Conservation (phyloP, 768 basidiomycete species). For the Auriscalpium vulgare region DNA sequence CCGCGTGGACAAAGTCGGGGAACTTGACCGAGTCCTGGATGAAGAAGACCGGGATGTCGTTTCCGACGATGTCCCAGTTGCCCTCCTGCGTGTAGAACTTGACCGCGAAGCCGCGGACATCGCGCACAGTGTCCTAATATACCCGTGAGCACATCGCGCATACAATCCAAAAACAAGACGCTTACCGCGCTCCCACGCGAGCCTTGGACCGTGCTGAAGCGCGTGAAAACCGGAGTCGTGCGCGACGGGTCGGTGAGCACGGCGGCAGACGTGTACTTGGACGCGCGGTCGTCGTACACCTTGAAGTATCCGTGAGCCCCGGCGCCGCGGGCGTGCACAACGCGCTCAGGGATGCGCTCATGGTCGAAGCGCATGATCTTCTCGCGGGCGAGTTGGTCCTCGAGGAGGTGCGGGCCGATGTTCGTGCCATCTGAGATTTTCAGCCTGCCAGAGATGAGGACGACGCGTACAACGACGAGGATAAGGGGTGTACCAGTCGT, state of each 20-base stretch:
- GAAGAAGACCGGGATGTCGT: constrained; percentile 78
- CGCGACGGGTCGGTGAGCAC: constrained; percentile 68
- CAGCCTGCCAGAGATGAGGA: constrained; percentile 33
- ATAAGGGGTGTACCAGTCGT: constrained; percentile 44
- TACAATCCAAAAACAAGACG: not conserved
- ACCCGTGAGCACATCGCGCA: not conserved
- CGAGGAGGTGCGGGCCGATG: constrained; percentile 68
- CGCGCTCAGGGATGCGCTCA: constrained; percentile 84
- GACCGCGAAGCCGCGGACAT: constrained; percentile 81
- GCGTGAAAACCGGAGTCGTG: constrained; percentile 69
- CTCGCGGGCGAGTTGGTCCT: constrained; percentile 67
- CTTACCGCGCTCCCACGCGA: constrained; percentile 74
- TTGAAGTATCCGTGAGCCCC: constrained; percentile 83
- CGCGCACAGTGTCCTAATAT: constrained; percentile 61
- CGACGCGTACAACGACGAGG: not conserved
- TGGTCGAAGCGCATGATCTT: constrained; percentile 80
- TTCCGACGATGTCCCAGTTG: constrained; percentile 85
- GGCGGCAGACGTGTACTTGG: constrained; percentile 61
- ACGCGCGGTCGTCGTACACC: constrained; percentile 57
- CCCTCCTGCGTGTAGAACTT: constrained; percentile 83
- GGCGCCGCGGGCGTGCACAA: constrained; percentile 53
- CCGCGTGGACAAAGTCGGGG: constrained; percentile 78
- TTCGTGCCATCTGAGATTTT: constrained; percentile 38
- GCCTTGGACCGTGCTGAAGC: constrained; percentile 84
- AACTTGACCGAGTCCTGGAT: constrained; percentile 81